These are phyloP conservation scores for Epichloe sylvatica DNA, from an alignment of 2,329 filamentous ascomycete genomes.

Conservation along the genomic window DNA sequence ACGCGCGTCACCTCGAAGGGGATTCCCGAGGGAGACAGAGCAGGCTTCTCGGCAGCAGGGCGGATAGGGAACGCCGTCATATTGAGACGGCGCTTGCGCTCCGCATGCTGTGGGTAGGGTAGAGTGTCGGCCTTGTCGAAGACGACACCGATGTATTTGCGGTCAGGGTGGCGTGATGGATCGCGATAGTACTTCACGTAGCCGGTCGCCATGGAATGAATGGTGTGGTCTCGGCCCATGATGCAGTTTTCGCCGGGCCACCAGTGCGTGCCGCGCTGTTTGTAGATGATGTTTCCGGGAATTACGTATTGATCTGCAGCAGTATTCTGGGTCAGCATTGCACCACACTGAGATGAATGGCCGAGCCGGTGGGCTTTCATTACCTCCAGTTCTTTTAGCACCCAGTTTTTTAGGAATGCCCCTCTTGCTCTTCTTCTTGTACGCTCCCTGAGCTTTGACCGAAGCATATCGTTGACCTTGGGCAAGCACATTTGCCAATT, in stretches of 20 bases:
- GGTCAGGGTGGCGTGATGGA: constrained; percentile 63
- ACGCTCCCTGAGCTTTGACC: constrained; percentile 52
- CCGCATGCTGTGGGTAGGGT: constrained; percentile 60
- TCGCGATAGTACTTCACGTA: constrained; percentile 98
- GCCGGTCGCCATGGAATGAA: constrained; percentile 70
- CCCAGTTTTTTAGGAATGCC: constrained; percentile 70
- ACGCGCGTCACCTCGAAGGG: constrained; percentile 31
- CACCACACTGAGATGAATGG: background rate
- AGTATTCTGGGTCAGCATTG: background rate
- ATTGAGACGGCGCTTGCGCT: constrained; percentile 60
- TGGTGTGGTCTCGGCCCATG: constrained; percentile 93
- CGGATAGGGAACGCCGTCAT: constrained; percentile 45
- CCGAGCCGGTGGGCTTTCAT: constrained; percentile 20
- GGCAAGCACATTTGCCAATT: constrained; percentile 27
- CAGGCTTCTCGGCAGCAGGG: constrained; percentile 21
- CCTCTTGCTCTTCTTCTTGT: constrained; percentile 49
- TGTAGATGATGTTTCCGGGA: constrained; percentile 95
- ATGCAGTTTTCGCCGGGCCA: constrained; percentile 89
- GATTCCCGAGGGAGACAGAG: constrained; percentile 36
- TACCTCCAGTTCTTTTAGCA: constrained; percentile 83
- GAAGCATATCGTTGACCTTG: constrained; percentile 41
- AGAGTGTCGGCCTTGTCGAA: constrained; percentile 71
- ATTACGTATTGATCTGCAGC: constrained; percentile 73
- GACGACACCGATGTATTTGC: constrained; percentile 89
- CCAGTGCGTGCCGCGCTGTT: constrained; percentile 89